These are phyloP conservation scores for Talaromyces ruber DNA, from an alignment of 495 filamentous ascomycete genomes.

Conservation along the genomic window DNA sequence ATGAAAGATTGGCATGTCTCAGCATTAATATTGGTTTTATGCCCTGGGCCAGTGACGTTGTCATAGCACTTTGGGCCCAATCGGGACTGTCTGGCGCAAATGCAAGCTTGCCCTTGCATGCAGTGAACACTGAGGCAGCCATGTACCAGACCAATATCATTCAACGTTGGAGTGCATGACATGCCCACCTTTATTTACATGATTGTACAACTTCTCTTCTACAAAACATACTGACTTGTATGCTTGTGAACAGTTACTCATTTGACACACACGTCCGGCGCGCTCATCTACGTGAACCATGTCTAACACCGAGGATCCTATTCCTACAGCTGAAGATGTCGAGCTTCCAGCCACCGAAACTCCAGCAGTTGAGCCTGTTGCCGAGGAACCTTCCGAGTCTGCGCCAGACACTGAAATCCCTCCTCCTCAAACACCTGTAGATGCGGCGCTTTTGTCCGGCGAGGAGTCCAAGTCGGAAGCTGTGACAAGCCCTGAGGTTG, in stretches of 20 bases:
- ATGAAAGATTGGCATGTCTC: background rate
- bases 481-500: conserved; percentile 32
- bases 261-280: background rate
- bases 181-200: background rate
- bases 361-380: background rate
- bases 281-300: background rate
- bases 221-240: background rate
- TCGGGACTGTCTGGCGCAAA: background rate
- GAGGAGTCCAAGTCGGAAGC: conserved; percentile 19
- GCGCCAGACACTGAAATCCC: conserved; percentile 19
- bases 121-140: background rate
- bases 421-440: conserved; percentile 33
- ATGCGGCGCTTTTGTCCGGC: conserved; percentile 28
- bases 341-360: background rate
- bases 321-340: background rate
- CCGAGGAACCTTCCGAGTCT: background rate
- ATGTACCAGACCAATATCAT: background rate
- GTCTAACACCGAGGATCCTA: background rate
- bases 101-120: background rate
- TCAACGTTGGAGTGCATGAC: background rate
- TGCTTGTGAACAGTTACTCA: background rate
- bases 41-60: background rate
- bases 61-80: background rate
- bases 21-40: background rate
- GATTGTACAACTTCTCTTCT: background rate